Evolutionary conservation across 352 stramenopile species (phyloP), one percentile per base, ranked within the genome.

Genomic region (Paralagenidium karlingii): DNA sequence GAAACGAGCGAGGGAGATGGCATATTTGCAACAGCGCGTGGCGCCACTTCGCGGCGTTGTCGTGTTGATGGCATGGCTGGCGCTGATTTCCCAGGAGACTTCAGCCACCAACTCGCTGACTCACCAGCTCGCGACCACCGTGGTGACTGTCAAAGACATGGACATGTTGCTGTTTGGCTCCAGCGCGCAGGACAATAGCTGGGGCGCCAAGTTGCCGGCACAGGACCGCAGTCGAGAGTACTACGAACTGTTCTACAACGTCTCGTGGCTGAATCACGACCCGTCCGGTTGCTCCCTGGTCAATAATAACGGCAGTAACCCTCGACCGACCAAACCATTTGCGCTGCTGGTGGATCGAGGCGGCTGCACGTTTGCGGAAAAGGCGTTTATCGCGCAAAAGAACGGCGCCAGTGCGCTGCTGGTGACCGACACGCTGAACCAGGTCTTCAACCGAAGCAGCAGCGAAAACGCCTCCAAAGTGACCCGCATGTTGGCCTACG

Each of bases 271-370:
- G 32, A 50, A 42, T 10, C n/a, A n/a, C n/a, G 65, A 80, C 19
- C 53, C 51, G 10, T 76, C 68, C 43, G 73, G 73, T 21, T 87
- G 74, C 54, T 15, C 28, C 11, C 11, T 13, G 15, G 28, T 32
- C 11, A 26, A 40, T 24, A 25, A 43, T 38, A 54, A 60, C 19
- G 26, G 12, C 11, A 38, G 16, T 9, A 60, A 19, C 19, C 32
- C 43, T 11, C 7, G 24, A n/a, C n/a, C 27, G 13, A 22, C 52
- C 32, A 27, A 55, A 16, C 53, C 64, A 3, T 86, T 86, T 41
- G 61, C 81, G 33, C 45, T 90, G 36, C 38, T 90, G 13, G 68
- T 90, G 19, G 61, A 86, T 45, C 73, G 80, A 38, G 77, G 77
- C 0, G 34, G 39, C 26, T 91, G 80, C 59, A 64, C 73, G 6